These are phyloP conservation scores for Exidia glandulosa DNA, from an alignment of 768 basidiomycete species.

Conservation along the genomic window DNA sequence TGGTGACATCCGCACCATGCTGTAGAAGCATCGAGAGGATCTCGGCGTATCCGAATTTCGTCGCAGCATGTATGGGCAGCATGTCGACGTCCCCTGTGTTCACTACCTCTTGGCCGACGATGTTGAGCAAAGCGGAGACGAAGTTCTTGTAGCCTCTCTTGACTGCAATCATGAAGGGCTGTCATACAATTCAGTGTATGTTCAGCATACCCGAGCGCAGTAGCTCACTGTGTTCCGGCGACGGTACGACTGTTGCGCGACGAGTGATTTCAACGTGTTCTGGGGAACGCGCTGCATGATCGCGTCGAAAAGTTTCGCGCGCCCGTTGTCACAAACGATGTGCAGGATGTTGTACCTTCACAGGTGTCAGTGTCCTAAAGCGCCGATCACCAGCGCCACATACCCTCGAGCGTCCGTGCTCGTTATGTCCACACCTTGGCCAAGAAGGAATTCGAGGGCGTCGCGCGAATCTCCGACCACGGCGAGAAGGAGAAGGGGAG, in stretches of 20 bases:
- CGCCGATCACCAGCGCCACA: too few species aligned
- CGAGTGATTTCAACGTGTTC: slow-evolving; percentile 32
- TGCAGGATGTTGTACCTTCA: slow-evolving; percentile 52
- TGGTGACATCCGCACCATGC: too few species aligned
- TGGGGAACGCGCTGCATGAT: slow-evolving; percentile 38
- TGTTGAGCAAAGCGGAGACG: slow-evolving; percentile 23
- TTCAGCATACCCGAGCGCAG: not conserved
- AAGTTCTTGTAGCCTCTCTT: slow-evolving; percentile 20
- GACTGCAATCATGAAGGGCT: slow-evolving; percentile 49
- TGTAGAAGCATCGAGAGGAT: slow-evolving; percentile 26
- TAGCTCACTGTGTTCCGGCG: slow-evolving; percentile 34
- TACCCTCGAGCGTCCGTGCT: slow-evolving; percentile 38
- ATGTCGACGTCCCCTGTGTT: slow-evolving; percentile 34
- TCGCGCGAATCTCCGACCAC: slow-evolving; percentile 16
- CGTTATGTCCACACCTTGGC: slow-evolving; percentile 32
- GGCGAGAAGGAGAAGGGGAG: slow-evolving; percentile 34
- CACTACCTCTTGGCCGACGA: not conserved
- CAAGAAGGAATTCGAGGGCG: slow-evolving; percentile 40
- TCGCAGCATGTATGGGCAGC: slow-evolving; percentile 42
- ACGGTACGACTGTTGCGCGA: slow-evolving; percentile 35
- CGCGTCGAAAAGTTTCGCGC: slow-evolving; percentile 26
- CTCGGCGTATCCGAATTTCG: slow-evolving; percentile 20
- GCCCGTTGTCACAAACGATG: slow-evolving; percentile 23
- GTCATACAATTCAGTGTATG: not conserved
- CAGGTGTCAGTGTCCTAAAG: slow-evolving; percentile 10